These are phyloP conservation scores for Yamadazyma insecticola DNA, from an alignment of 805 yeast genomes.

Conservation along the genomic window DNA sequence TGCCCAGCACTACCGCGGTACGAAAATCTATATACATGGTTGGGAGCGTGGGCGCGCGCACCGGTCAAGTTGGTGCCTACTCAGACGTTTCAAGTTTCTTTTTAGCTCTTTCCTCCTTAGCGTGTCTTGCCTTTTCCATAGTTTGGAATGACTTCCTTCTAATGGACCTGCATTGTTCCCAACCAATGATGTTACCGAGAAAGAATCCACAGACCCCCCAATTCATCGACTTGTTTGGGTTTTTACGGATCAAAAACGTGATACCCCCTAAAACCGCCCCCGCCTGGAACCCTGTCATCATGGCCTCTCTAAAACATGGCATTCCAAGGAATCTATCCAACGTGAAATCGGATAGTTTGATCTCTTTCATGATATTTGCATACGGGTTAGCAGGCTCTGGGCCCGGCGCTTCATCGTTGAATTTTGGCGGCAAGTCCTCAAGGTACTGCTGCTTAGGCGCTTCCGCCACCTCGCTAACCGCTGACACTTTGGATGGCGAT, in stretches of 20 bases:
- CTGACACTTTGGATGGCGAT: conserved; percentile 32
- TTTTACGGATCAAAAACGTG: conserved; percentile 62
- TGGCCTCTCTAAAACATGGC: conserved; percentile 81
- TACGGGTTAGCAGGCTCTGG: conserved; percentile 2
- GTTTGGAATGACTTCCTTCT: conserved; percentile 63
- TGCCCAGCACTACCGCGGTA: too few species aligned
- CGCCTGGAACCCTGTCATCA: conserved; percentile 67
- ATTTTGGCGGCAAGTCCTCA: conserved; percentile 52
- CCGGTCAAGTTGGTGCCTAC: background rate
- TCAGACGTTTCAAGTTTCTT: too few species aligned
- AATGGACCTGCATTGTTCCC: conserved; percentile 86
- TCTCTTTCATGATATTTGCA: conserved; percentile 36
- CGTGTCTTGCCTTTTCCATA: conserved; percentile 64
- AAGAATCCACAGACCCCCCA: conserved; percentile 83
- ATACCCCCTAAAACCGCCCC: conserved; percentile 67
- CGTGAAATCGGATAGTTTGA: conserved; percentile 49
- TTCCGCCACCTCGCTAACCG: conserved; percentile 24
- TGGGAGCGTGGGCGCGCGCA: background rate
- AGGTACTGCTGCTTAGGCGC: conserved; percentile 26
- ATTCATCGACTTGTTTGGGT: conserved; percentile 58
- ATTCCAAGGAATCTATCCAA: conserved; percentile 48
- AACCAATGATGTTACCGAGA: conserved; percentile 75
- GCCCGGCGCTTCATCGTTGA: conserved; percentile 29
- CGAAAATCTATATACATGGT: background rate
- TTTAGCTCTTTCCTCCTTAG: conserved; percentile 28